A percentile compares a stretch with the other conserved stretches of the same genome.
These are phyloP conservation scores for Xylariomycetidae sp. DNA, from an alignment of 2,329 filamentous ascomycete genomes.

Conservation along the genomic window DNA sequence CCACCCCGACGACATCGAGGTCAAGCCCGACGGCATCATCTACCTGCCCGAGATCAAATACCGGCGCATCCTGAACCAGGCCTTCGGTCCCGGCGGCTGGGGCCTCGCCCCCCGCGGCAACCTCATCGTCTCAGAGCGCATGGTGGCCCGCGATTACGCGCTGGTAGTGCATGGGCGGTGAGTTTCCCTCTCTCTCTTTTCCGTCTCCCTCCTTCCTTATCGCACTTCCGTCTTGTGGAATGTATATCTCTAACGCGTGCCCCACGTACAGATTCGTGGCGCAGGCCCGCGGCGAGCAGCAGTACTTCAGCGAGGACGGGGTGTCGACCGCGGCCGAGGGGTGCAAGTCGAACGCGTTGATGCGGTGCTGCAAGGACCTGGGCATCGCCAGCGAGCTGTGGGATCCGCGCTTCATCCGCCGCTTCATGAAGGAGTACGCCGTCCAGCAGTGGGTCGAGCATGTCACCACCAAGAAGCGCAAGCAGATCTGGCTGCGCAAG, in stretches of 20 bases:
- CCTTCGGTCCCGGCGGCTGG: constrained; percentile 95
- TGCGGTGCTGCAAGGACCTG: constrained; percentile 97
- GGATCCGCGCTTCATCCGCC: constrained; percentile 87
- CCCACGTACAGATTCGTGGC: constrained; percentile 65
- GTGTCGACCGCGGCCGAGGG: constrained; percentile 94
- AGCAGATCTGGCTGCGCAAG: constrained; percentile 81
- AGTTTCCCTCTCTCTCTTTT: constrained; percentile 24
- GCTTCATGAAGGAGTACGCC: constrained; percentile 68
- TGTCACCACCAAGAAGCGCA: constrained; percentile 76
- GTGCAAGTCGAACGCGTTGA: constrained; percentile 94
- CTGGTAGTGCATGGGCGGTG: constrained; percentile 84
- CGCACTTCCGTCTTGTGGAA: not conserved
- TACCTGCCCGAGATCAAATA: constrained; percentile 99
- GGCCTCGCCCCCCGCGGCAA: constrained; percentile 84
- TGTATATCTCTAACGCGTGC: not conserved
- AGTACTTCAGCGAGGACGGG: constrained; percentile 83
- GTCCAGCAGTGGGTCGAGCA: constrained; percentile 90
- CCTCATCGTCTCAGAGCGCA: constrained; percentile 73
- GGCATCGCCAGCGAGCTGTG: constrained; percentile 92
- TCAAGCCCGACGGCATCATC: constrained; percentile 95
- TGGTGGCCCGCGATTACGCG: constrained; percentile 86
- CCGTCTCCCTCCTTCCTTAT: not conserved
- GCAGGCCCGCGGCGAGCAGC: constrained; percentile 88
- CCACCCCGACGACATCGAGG: constrained; percentile 73
- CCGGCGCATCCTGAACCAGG: constrained; percentile 77